phyloP scores from a whole-genome alignment of 345 rosid genomes.

The Triadica sebifera region DNA sequence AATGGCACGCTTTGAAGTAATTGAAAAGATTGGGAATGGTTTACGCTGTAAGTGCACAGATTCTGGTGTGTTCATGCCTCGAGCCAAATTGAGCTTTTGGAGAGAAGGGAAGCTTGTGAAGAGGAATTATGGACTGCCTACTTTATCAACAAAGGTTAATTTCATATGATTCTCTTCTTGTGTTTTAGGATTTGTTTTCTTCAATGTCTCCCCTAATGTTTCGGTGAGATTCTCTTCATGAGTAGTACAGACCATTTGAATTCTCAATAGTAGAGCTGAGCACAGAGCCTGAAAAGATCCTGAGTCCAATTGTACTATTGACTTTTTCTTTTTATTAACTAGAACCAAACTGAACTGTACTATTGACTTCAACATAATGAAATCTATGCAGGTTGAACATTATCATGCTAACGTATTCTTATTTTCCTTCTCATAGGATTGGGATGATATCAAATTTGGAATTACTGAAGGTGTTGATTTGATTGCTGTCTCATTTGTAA shows the following conservation, averaged over 20 bases:
- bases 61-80: conserved; percentile 62
- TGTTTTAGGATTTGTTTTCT: too few relatives aligned
- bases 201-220: too few relatives aligned
- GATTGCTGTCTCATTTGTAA: conserved; percentile 63
- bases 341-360: too few relatives aligned
- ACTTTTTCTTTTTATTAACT: too few relatives aligned
- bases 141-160: conserved; percentile 55
- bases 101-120: conserved; percentile 49
- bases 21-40: conserved; percentile 54
- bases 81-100: conserved; percentile 73
- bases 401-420: too few relatives aligned
- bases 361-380: too few relatives aligned
- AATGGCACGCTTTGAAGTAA: conserved; percentile 67
- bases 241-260: too few relatives aligned
- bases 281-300: too few relatives aligned
- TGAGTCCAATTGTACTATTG: too few relatives aligned
- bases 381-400: not conserved
- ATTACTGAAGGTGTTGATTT: conserved; percentile 63
- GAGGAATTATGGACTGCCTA: conserved; percentile 38
- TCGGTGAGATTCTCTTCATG: too few relatives aligned
- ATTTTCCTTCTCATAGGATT: conserved; percentile 41
- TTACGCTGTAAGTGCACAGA: conserved; percentile 62
- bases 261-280: too few relatives aligned
- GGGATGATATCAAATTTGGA: conserved; percentile 64
- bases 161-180: not conserved